phyloP scores from a whole-genome alignment of 2,329 filamentous ascomycete species.

The Blumeriella jaapii region DNA sequence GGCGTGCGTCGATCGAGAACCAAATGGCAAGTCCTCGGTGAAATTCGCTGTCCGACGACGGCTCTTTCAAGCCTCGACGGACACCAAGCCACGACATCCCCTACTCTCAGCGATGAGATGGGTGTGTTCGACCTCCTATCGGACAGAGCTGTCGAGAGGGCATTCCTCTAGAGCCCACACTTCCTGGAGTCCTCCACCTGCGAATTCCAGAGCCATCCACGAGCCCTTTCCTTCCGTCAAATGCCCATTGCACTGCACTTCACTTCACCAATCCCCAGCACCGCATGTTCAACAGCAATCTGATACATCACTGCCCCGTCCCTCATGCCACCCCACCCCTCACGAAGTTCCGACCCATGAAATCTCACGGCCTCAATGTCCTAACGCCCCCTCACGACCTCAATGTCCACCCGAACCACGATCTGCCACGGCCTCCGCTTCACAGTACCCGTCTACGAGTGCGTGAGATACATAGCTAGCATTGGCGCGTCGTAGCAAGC shows the following conservation, averaged over 20 bases:
- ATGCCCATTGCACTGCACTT: too few species aligned
- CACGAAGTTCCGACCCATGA: neutral
- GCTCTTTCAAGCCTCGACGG: neutral
- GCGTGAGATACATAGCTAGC: neutral
- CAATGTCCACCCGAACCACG: neutral
- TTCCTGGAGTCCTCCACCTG: too few species aligned
- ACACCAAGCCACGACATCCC: neutral
- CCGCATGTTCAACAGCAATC: too few species aligned
- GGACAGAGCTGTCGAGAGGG: too few species aligned
- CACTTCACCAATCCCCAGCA: too few species aligned
- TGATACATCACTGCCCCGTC: neutral
- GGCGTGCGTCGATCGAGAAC: slow-evolving; percentile 50
- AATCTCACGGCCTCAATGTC: neutral
- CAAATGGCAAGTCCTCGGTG: slow-evolving; percentile 34
- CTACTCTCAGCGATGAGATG: neutral
- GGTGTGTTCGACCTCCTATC: too few species aligned
- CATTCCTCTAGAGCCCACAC: too few species aligned
- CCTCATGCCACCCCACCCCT: neutral
- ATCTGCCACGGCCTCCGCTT: neutral
- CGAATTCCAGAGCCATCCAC: too few species aligned
- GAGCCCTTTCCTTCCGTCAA: too few species aligned
- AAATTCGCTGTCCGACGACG: neutral
- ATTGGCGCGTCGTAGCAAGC: neutral
- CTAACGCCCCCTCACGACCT: neutral
- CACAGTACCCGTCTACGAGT: neutral